Evolutionary conservation across 495 filamentous ascomycete genomes (phyloP), one percentile per base, ranked within the genome.

Genomic region (Trichoderma gamsii): DNA sequence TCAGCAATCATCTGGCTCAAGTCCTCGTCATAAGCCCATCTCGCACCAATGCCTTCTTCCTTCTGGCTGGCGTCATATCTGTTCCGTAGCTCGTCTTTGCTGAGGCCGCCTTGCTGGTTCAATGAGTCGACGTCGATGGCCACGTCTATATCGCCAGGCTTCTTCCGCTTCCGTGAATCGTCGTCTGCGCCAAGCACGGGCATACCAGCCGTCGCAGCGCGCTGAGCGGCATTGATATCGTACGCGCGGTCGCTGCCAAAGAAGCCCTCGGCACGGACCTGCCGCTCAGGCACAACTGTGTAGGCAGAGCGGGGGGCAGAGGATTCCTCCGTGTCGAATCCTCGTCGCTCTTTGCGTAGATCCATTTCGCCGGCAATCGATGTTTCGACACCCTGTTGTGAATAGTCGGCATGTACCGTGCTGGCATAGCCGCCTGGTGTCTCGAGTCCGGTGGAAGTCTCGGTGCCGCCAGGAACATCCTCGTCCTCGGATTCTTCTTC

Each of bases 1-100:
- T 89, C 88, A 41, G 92, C 93, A 82, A 98, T 97, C 94, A 99
- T 97, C 73, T 96, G 90, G 75, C 89, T 96, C 64, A 99, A 78
- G 76, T 97, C 95, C 73, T 98, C 95, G 76, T 97, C 91, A 77
- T 93, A 92, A 21, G 85, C 86, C 87, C 92, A 95, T 70, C 88
- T 83, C 18, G 89, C 85, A 11, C 81, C 81, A 4, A 77, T 69
- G 38, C 86, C 85, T 69, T 93, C 86, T 74, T 91, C 87, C 70
- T 90, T 84, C 73, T 87, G 85, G 69, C 90, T 83, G 13, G 86
- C 85, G 69, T 98, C 93, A 72, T 93, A 99, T 73, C 87, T 80
- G 71, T 73, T 73, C 65, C 74, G 73, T 72, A 85, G 73, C 56
- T 86, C 83, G 25, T 85, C 84, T 70, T 82, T 87, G 84, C 79